Conservation (phyloP, 2,329 filamentous ascomycete species). For the Neofusicoccum laricinum region DNA sequence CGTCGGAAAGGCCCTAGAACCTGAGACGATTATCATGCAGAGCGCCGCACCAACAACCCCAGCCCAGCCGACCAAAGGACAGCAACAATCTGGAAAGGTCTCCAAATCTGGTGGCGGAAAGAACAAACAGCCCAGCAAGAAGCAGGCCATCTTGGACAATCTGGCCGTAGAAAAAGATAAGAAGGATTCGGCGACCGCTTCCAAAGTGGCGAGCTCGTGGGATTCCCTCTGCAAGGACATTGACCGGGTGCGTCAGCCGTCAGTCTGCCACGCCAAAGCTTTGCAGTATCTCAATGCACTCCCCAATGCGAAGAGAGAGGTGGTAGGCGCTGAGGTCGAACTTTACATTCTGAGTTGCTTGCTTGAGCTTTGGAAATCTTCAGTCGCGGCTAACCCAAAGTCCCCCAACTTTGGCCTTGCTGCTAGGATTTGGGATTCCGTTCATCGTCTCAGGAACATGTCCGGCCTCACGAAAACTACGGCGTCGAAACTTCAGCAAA, state of each 20-base stretch:
- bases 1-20: constrained; percentile 60
- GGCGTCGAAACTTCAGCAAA: constrained; percentile 32
- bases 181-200: constrained; percentile 41
- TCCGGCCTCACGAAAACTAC: constrained; percentile 44
- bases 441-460: constrained; percentile 37
- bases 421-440: constrained; percentile 47
- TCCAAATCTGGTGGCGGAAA: not conserved
- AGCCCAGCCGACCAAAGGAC: not conserved
- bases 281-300: constrained; percentile 48
- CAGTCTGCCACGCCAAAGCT: constrained; percentile 49
- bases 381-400: constrained; percentile 18
- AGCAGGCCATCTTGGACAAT: constrained; percentile 44
- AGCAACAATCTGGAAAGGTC: not conserved
- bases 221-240: constrained; percentile 41
- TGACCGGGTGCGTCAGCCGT: constrained; percentile 43
- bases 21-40: constrained; percentile 59
- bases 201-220: constrained; percentile 47
- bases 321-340: constrained; percentile 45
- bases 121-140: constrained; percentile 21
- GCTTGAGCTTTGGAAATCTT: constrained; percentile 46
- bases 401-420: constrained; percentile 41
- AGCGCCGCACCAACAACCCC: constrained; percentile 1
- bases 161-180: constrained; percentile 41
- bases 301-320: constrained; percentile 36
- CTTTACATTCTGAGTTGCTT: constrained; percentile 51